A percentile compares a stretch with the other conserved stretches of the same genome.
phyloP scores from a whole-genome alignment of 352 stramenopile genomes.

The Phytophthora foliorum region DNA sequence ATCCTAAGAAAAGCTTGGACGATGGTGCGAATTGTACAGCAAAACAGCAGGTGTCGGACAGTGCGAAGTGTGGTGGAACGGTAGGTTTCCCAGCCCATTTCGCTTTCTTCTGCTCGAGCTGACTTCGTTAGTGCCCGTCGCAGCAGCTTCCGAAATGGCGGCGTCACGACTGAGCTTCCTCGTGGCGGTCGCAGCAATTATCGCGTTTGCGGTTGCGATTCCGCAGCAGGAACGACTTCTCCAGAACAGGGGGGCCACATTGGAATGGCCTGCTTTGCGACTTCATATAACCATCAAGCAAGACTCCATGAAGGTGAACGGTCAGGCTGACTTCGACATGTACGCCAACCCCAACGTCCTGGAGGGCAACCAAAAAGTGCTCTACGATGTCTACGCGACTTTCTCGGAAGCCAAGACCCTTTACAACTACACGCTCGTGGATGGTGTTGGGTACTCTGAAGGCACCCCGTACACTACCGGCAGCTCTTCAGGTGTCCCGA shows the following conservation, averaged over 20 bases:
- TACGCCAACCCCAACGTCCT: slow-evolving; percentile 38
- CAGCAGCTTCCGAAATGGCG: slow-evolving; percentile 5
- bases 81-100: slow-evolving; percentile 12
- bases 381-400: slow-evolving; percentile 42
- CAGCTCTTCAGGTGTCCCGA: slow-evolving; percentile 6
- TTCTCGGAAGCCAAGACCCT: slow-evolving; percentile 24
- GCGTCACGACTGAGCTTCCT: slow-evolving; percentile 2
- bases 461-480: slow-evolving; percentile 5
- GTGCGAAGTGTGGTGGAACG: not conserved
- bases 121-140: slow-evolving; percentile 1
- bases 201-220: slow-evolving; percentile 7
- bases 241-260: slow-evolving; percentile 7
- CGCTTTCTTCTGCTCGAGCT: slow-evolving; percentile 10
- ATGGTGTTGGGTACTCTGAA: slow-evolving; percentile 34
- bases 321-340: slow-evolving; percentile 38
- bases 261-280: slow-evolving; percentile 36
- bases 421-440: slow-evolving; percentile 45
- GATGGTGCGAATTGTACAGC: not conserved
- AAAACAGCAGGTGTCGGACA: not conserved
- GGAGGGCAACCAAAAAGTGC: slow-evolving; percentile 30
- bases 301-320: slow-evolving; percentile 33
- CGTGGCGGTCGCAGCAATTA: slow-evolving; percentile 8
- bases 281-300: slow-evolving; percentile 46
- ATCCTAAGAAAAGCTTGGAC: slow-evolving; percentile 6
- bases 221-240: slow-evolving; percentile 11